Evolutionary conservation across 306 rosid species (phyloP).

Genomic region (Abrus precatorius): DNA sequence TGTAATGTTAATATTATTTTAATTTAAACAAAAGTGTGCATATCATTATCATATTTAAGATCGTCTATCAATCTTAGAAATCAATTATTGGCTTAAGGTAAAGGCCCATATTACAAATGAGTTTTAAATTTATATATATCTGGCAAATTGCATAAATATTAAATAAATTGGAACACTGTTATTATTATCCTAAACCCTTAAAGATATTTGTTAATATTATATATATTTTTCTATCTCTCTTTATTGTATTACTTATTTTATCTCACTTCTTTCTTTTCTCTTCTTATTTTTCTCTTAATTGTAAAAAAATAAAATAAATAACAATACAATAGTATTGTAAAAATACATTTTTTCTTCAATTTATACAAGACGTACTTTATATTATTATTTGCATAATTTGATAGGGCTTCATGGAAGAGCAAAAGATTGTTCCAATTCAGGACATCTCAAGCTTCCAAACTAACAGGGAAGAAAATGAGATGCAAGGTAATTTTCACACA

Average conservation of each 20-base stretch:
- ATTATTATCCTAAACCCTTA: not conserved
- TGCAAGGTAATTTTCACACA: constrained; percentile 62
- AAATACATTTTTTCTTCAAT: no score
- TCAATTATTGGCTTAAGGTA: no score
- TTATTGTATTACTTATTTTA: no score
- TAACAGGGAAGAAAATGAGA: constrained; percentile 59
- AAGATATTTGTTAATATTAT: not conserved
- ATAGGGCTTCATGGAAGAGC: constrained; percentile 80
- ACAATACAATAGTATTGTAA: no score
- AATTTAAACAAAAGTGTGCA: not conserved
- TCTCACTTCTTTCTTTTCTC: no score
- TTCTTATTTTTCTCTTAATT: no score
- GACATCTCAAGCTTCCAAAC: constrained; percentile 65
- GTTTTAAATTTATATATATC: not conserved
- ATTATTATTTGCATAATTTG: constrained; percentile 19
- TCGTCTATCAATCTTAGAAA: not conserved
- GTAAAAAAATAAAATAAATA: no score
- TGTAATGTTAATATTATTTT: not conserved
- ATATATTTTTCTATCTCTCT: no score
- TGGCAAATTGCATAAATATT: not conserved
- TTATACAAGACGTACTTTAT: not conserved
- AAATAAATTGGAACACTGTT: not conserved
- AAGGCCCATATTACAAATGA: not conserved
- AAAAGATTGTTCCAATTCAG: constrained; percentile 75
- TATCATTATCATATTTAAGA: not conserved